A percentile compares a stretch with the other conserved stretches of the same genome.
phyloP scores from a whole-genome alignment of 257 asterid species.

The Penstemon eatonii region DNA sequence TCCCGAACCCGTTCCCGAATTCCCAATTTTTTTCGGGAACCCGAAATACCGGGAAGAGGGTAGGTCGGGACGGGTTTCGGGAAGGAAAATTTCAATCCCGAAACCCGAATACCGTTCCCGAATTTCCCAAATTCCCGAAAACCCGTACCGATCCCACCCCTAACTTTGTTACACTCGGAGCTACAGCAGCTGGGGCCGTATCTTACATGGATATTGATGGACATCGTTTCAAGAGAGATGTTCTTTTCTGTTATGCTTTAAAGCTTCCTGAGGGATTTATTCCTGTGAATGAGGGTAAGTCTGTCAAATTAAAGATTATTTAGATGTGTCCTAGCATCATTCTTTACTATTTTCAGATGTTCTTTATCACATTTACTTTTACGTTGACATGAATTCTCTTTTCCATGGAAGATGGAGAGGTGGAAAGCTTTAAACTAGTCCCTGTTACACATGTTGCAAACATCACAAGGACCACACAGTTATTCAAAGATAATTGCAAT shows the following conservation, averaged over 20 bases:
- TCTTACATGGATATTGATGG: slow-evolving; percentile 79
- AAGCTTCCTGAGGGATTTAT: slow-evolving; percentile 74
- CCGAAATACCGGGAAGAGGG: too few relatives aligned
- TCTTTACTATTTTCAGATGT: background rate
- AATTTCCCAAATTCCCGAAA: too few relatives aligned
- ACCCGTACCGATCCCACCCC: too few relatives aligned
- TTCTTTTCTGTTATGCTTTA: slow-evolving; percentile 89
- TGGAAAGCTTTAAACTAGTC: slow-evolving; percentile 77
- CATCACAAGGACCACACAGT: slow-evolving; percentile 49
- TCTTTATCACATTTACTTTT: slow-evolving; percentile 3
- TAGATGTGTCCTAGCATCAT: background rate
- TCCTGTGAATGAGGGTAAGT: slow-evolving; percentile 75
- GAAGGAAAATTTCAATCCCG: too few relatives aligned
- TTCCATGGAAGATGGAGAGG: slow-evolving; percentile 77
- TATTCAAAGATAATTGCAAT: slow-evolving; percentile 78
- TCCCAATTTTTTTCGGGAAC: too few relatives aligned
- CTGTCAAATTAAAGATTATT: background rate
- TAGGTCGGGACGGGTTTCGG: too few relatives aligned
- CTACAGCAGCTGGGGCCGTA: slow-evolving; percentile 81
- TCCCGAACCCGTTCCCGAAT: too few relatives aligned
- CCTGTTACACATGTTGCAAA: slow-evolving; percentile 66
- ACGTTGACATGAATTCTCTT: slow-evolving; percentile 8
- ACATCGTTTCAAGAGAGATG: slow-evolving; percentile 80
- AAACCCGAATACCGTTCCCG: too few relatives aligned
- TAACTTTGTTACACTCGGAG: slow-evolving; percentile 46